Conservation (phyloP, 1,284 basidiomycete species). For the Fistulinella cinereoalba region DNA sequence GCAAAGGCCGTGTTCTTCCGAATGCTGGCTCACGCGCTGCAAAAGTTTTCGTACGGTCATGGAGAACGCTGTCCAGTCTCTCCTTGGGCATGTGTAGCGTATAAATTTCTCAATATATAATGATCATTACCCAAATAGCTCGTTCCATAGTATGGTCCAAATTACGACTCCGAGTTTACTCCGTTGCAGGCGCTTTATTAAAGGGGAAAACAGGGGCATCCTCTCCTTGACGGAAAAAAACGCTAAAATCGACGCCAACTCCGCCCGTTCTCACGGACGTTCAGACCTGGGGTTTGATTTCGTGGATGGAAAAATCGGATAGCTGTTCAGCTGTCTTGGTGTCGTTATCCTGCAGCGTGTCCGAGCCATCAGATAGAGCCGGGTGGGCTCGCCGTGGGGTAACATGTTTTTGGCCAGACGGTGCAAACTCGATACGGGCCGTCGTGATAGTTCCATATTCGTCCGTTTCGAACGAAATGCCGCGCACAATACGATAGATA, state of each 20-base stretch:
- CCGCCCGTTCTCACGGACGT: too few relatives aligned
- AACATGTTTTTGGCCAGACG: background rate
- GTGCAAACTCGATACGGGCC: background rate
- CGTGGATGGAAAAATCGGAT: background rate
- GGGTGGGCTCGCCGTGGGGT: background rate
- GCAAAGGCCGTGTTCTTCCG: constrained; percentile 28
- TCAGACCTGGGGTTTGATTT: background rate
- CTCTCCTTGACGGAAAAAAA: too few relatives aligned
- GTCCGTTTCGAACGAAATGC: constrained; percentile 17
- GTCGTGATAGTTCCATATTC: background rate
- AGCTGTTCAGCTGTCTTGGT: background rate
- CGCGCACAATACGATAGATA: constrained; percentile 19
- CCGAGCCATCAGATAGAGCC: background rate
- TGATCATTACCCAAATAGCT: too few relatives aligned
- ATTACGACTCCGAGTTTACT: too few relatives aligned
- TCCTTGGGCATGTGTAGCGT: too few relatives aligned
- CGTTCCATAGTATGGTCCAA: too few relatives aligned
- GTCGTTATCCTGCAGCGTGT: background rate
- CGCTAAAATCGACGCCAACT: too few relatives aligned
- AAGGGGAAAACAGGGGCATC: too few relatives aligned
- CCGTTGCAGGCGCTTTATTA: too few relatives aligned
- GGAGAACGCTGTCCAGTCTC: too few relatives aligned
- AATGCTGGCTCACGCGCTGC: constrained; percentile 74
- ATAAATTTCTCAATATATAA: too few relatives aligned
- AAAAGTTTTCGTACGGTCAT: too few relatives aligned